Evolutionary conservation across 495 filamentous ascomycete species (phyloP).

Genomic region (Aspergillus cavernicola): DNA sequence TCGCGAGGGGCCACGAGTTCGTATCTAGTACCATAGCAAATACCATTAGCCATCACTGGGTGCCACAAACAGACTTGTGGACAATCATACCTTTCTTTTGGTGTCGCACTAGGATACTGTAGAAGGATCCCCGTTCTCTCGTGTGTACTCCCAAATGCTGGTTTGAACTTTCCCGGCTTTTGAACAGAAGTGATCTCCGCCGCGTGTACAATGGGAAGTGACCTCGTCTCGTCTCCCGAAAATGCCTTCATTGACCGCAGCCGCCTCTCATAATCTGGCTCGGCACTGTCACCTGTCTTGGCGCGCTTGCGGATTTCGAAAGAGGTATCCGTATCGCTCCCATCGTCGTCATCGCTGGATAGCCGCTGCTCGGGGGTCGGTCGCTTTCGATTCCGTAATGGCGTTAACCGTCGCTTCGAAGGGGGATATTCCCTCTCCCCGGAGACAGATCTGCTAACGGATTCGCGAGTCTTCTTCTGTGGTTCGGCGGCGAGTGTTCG

Average conservation of each 20-base stretch:
- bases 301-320: conserved; percentile 47
- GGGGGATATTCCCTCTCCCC: conserved; percentile 29
- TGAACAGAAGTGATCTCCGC: conserved; percentile 57
- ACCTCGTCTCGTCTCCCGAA: conserved; percentile 47
- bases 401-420: conserved; percentile 35
- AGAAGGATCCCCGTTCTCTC: conserved; percentile 53
- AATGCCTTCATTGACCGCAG: conserved; percentile 60
- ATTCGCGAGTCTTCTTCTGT: conserved; percentile 24
- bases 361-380: conserved; percentile 45
- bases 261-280: conserved; percentile 55
- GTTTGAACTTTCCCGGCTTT: conserved; percentile 45
- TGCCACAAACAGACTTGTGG: neutral
- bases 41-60: conserved; percentile 3
- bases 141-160: conserved; percentile 44
- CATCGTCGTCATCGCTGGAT: conserved; percentile 50
- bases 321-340: conserved; percentile 43
- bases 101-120: conserved; percentile 69
- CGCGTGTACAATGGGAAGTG: conserved; percentile 62
- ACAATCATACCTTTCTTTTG: conserved; percentile 59
- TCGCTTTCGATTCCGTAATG: conserved; percentile 41
- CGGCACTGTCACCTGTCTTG: conserved; percentile 38
- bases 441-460: conserved; percentile 33
- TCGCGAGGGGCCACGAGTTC: conserved; percentile 73
- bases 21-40: conserved; percentile 54
- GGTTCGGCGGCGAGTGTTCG: conserved; percentile 22